phyloP scores from a whole-genome alignment of 176 grass and related monocot species.

The Juncus effusus region DNA sequence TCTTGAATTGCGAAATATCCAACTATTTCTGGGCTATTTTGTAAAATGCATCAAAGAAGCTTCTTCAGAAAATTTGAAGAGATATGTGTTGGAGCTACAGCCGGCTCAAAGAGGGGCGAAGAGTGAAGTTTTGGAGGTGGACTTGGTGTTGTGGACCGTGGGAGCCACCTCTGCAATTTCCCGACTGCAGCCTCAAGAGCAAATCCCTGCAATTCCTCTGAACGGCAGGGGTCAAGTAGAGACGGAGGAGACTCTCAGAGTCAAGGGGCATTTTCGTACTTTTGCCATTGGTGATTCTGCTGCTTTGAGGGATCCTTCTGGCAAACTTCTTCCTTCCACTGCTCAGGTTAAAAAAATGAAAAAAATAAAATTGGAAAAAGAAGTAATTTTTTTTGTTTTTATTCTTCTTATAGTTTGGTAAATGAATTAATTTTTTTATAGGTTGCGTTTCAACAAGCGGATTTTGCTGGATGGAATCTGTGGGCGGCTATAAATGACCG shows the following conservation, averaged over 20 bases:
- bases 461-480: constrained; percentile 92
- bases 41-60: constrained; percentile 56
- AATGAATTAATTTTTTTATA: neutral
- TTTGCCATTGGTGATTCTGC: constrained; percentile 97
- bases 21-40: constrained; percentile 84
- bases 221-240: constrained; percentile 87
- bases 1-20: constrained; percentile 80
- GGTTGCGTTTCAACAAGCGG: constrained; percentile 98
- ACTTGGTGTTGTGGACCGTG: constrained; percentile 92
- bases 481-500: constrained; percentile 93
- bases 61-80: constrained; percentile 53
- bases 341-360: constrained; percentile 48
- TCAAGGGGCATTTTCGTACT: constrained; percentile 78
- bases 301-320: constrained; percentile 72
- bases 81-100: constrained; percentile 77
- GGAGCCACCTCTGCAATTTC: constrained; percentile 76
- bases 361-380: no score
- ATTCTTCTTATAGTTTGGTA: neutral
- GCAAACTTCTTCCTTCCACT: constrained; percentile 72
- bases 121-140: constrained; percentile 50
- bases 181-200: constrained; percentile 56
- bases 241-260: constrained; percentile 87
- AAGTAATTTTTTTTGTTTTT: neutral
- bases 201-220: constrained; percentile 52
- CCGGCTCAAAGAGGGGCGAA: constrained; percentile 67